Conservation (phyloP, 768 basidiomycete genomes). For the Serendipita sp. region DNA sequence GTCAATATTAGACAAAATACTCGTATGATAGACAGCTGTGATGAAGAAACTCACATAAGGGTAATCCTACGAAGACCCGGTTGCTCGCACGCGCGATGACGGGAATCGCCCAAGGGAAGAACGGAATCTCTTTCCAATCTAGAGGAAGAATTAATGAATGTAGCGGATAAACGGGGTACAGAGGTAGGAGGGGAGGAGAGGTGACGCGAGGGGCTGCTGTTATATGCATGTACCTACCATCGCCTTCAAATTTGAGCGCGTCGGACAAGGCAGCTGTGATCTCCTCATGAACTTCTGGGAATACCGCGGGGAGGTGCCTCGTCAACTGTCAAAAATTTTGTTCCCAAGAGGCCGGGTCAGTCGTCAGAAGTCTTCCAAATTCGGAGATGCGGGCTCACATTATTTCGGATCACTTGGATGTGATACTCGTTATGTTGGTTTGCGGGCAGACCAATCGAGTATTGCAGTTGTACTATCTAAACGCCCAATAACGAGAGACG, state of each 20-base stretch:
- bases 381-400: neutral
- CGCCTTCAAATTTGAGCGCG: neutral
- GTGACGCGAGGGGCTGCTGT: too few species aligned
- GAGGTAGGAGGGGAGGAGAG: too few species aligned
- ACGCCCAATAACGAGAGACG: too few species aligned
- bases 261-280: conserved; percentile 1
- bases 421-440: neutral
- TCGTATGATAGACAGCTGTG: neutral
- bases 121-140: conserved; percentile 24
- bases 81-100: conserved; percentile 30
- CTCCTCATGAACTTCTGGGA: conserved; percentile 11
- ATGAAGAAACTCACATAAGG: conserved; percentile 30
- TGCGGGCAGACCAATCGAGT: neutral
- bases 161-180: too few species aligned
- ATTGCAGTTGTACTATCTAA: neutral
- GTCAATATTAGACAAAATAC: neutral
- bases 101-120: conserved; percentile 17
- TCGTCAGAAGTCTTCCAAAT: neutral
- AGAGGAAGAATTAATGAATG: neutral
- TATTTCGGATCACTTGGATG: neutral
- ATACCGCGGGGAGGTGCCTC: neutral
- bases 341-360: too few species aligned
- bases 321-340: neutral
- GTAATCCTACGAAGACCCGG: conserved; percentile 34
- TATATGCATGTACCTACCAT: neutral